Percentiles rank a stretch among this genome's conserved stretches.
phyloP scores from a whole-genome alignment of 2,329 filamentous ascomycete species.

The Knufia petricola region DNA sequence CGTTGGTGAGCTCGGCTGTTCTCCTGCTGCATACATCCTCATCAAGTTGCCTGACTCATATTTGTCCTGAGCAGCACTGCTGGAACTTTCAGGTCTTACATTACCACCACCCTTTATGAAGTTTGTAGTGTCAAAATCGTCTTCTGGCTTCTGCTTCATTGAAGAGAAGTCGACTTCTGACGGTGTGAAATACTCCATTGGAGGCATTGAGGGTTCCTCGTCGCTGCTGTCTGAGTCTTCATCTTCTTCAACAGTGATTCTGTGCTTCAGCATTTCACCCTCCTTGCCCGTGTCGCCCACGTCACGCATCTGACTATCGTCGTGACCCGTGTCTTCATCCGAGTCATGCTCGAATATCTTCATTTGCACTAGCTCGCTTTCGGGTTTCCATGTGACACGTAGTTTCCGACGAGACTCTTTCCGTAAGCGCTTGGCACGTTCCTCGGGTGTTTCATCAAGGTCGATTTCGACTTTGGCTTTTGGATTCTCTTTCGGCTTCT shows the following conservation, averaged over 20 bases:
- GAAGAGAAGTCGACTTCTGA: slow-evolving; percentile 32
- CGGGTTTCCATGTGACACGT: slow-evolving; percentile 52
- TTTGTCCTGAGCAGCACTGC: slow-evolving; percentile 36
- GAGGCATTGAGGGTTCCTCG: slow-evolving; percentile 34
- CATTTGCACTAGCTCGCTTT: slow-evolving; percentile 47
- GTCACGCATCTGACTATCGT: slow-evolving; percentile 49
- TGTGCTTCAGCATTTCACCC: slow-evolving; percentile 41
- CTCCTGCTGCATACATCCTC: slow-evolving; percentile 37
- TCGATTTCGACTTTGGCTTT: slow-evolving; percentile 43
- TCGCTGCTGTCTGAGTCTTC: slow-evolving; percentile 39
- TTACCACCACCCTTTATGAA: slow-evolving; percentile 36
- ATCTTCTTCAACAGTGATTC: slow-evolving; percentile 44
- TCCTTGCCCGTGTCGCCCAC: slow-evolving; percentile 51
- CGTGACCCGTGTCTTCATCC: slow-evolving; percentile 51
- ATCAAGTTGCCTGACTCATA: slow-evolving; percentile 40
- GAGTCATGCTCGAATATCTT: slow-evolving; percentile 54
- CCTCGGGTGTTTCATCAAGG: slow-evolving; percentile 50
- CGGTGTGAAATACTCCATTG: slow-evolving; percentile 25
- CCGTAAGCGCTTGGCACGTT: slow-evolving; percentile 48
- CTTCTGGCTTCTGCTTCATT: slow-evolving; percentile 27
- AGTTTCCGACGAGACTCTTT: slow-evolving; percentile 53
- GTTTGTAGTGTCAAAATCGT: slow-evolving; percentile 22
- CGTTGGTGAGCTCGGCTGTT: slow-evolving; percentile 39
- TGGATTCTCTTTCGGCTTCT: slow-evolving; percentile 47
- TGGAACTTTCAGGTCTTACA: slow-evolving; percentile 31